Conservation (phyloP, 345 rosid genomes). For the Populus alba region DNA sequence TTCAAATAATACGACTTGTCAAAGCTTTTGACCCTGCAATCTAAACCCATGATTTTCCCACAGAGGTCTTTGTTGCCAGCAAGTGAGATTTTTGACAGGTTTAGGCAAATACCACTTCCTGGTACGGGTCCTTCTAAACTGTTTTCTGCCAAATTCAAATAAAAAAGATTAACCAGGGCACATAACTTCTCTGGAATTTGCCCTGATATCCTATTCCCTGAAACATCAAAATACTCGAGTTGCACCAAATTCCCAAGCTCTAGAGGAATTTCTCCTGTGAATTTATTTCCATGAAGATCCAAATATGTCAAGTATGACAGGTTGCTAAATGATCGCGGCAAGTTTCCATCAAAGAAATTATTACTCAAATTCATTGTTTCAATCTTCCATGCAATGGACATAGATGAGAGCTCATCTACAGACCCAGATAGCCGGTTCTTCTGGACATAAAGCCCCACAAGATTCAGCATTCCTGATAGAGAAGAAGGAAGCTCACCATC, state of each 20-base stretch:
- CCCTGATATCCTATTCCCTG: slow-evolving; percentile 58
- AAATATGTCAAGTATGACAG: slow-evolving; percentile 58
- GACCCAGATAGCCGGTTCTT: slow-evolving; percentile 58
- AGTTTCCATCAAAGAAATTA: slow-evolving; percentile 49
- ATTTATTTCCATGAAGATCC: slow-evolving; percentile 60
- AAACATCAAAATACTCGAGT: slow-evolving; percentile 60
- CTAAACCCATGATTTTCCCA: slow-evolving; percentile 42
- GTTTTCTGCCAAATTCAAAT: slow-evolving; percentile 55
- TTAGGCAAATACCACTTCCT: slow-evolving; percentile 50
- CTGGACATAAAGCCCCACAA: slow-evolving; percentile 73
- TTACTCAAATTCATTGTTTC: slow-evolving; percentile 60
- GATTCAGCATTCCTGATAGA: slow-evolving; percentile 54
- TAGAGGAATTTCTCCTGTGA: slow-evolving; percentile 59
- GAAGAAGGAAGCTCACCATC: slow-evolving; percentile 65
- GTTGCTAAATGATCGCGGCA: slow-evolving; percentile 62
- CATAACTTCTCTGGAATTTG: slow-evolving; percentile 61
- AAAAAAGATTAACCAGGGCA: slow-evolving; percentile 38
- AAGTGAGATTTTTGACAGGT: slow-evolving; percentile 42
- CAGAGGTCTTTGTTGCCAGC: slow-evolving; percentile 65
- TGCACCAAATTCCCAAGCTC: slow-evolving; percentile 62
- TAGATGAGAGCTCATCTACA: slow-evolving; percentile 38
- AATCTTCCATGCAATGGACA: slow-evolving; percentile 59
- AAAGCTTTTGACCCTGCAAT: slow-evolving; percentile 40
- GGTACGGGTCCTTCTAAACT: slow-evolving; percentile 65
- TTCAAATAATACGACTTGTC: slow-evolving; percentile 32